Conservation (phyloP, 139 green algal genomes). For the Closterium sp. region DNA sequence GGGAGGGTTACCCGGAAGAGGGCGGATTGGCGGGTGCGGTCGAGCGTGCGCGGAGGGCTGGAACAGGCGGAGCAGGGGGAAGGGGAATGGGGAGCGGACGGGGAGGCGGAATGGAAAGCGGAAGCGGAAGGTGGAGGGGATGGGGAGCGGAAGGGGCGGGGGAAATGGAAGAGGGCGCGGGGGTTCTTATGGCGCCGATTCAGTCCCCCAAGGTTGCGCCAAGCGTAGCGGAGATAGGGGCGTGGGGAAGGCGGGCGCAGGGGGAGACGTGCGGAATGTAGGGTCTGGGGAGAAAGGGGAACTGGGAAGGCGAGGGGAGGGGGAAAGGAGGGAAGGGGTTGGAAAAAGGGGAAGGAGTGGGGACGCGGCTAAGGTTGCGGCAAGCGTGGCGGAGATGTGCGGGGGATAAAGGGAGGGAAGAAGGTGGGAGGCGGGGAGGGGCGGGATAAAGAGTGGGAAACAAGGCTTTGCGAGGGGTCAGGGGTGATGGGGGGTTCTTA, state of each 20-base stretch:
- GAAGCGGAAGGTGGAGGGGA: neutral
- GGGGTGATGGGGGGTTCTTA: too few relatives aligned
- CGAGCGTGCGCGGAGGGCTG: neutral
- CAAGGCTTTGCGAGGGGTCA: too few relatives aligned
- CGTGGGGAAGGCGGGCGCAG: neutral
- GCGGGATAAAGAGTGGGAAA: too few relatives aligned
- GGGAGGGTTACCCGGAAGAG: neutral
- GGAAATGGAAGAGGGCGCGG: neutral
- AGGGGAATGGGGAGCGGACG: neutral
- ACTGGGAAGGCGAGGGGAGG: neutral
- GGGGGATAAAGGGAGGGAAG: neutral
- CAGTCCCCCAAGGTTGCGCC: neutral
- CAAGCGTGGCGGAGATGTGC: neutral
- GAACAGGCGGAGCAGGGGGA: neutral
- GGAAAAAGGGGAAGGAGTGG: too few relatives aligned
- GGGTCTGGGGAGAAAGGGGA: neutral
- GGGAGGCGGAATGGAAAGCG: neutral
- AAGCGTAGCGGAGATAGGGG: neutral
- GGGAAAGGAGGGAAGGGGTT: neutral
- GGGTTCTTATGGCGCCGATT: neutral
- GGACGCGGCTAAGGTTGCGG: neutral
- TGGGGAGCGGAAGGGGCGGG: neutral
- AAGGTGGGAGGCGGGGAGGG: neutral
- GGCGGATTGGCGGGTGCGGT: neutral
- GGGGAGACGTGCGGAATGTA: neutral